Percentiles rank a stretch among this genome's conserved stretches.
Evolutionary conservation across 2,329 filamentous ascomycete species (phyloP).

Genomic region (Neonectria punicea): DNA sequence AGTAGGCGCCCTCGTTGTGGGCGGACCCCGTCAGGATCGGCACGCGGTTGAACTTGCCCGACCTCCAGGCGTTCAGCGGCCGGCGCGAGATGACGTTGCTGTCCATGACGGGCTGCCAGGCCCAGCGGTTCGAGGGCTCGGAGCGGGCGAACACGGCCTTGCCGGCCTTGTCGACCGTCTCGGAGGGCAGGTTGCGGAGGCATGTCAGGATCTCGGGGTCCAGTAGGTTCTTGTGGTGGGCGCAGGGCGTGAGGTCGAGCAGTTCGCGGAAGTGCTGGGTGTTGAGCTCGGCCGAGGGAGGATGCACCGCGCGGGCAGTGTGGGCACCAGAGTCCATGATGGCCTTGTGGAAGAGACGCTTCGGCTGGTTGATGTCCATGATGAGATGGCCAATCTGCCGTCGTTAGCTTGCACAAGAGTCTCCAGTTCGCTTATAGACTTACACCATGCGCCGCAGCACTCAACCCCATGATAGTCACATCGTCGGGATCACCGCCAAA

Average conservation of each 20-base stretch:
- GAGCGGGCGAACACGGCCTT: slow-evolving; percentile 43
- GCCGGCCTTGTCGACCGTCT: slow-evolving; percentile 41
- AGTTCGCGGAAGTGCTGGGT: slow-evolving; percentile 44
- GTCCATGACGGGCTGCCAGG: slow-evolving; percentile 48
- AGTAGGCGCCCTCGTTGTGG: slow-evolving; percentile 46
- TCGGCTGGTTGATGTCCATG: slow-evolving; percentile 47
- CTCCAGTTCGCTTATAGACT: background rate
- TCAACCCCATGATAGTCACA: slow-evolving; percentile 60
- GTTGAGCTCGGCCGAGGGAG: slow-evolving; percentile 40
- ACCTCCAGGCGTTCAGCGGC: slow-evolving; percentile 46
- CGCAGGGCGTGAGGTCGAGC: slow-evolving; percentile 44
- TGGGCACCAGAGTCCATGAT: slow-evolving; percentile 48
- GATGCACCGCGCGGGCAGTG: slow-evolving; percentile 45
- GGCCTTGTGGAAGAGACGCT: slow-evolving; percentile 46
- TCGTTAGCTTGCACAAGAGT: background rate
- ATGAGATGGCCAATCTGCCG: slow-evolving; percentile 45
- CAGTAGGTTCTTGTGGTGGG: slow-evolving; percentile 37
- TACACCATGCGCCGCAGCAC: slow-evolving; percentile 48
- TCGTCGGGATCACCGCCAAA: slow-evolving; percentile 61
- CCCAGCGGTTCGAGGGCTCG: slow-evolving; percentile 46
- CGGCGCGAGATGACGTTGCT: slow-evolving; percentile 44
- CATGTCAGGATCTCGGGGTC: slow-evolving; percentile 42
- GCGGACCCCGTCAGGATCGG: slow-evolving; percentile 45
- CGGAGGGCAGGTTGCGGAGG: slow-evolving; percentile 37
- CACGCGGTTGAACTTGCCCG: slow-evolving; percentile 46